These are phyloP conservation scores for Plasmopara muralis DNA, from an alignment of 352 stramenopile species.

Conservation along the genomic window DNA sequence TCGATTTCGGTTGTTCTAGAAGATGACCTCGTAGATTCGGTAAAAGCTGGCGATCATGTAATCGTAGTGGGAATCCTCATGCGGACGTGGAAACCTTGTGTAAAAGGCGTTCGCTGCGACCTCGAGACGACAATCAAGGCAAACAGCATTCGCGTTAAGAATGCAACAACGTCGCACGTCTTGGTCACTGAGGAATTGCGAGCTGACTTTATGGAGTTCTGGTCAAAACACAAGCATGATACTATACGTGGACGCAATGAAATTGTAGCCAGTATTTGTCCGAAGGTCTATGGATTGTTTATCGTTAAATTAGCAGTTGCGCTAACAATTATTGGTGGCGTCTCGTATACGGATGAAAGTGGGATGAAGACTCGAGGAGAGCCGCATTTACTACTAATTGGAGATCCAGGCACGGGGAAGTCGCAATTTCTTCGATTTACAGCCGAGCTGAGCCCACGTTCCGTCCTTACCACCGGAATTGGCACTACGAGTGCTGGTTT, in stretches of 20 bases:
- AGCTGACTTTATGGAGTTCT: conserved; percentile 90
- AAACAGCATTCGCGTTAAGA: conserved; percentile 68
- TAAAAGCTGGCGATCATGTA: conserved; percentile 96
- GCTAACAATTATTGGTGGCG: conserved; percentile 90
- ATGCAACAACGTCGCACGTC: conserved; percentile 51
- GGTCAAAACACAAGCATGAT: conserved; percentile 44
- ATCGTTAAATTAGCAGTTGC: conserved; percentile 90
- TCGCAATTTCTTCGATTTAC: conserved; percentile 96
- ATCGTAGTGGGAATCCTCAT: conserved; percentile 89
- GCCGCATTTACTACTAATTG: conserved; percentile 82
- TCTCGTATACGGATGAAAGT: conserved; percentile 56
- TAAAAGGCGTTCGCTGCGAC: conserved; percentile 81
- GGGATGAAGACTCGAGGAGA: conserved; percentile 79
- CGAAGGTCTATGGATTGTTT: conserved; percentile 92
- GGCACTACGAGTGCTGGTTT: conserved; percentile 94
- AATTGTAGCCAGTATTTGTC: conserved; percentile 92
- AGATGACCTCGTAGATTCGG: conserved; percentile 74
- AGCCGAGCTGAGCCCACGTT: conserved; percentile 89
- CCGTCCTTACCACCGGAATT: conserved; percentile 94
- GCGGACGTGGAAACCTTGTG: conserved; percentile 86
- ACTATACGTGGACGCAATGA: conserved; percentile 77
- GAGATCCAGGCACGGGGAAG: conserved; percentile 82
- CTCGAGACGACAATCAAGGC: conserved; percentile 83
- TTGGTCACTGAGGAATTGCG: conserved; percentile 75
- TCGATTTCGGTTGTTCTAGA: conserved; percentile 94